Evolutionary conservation across 495 filamentous ascomycete genomes (phyloP), one percentile per base, ranked within the genome.

Genomic region (Talaromyces wortmannii): DNA sequence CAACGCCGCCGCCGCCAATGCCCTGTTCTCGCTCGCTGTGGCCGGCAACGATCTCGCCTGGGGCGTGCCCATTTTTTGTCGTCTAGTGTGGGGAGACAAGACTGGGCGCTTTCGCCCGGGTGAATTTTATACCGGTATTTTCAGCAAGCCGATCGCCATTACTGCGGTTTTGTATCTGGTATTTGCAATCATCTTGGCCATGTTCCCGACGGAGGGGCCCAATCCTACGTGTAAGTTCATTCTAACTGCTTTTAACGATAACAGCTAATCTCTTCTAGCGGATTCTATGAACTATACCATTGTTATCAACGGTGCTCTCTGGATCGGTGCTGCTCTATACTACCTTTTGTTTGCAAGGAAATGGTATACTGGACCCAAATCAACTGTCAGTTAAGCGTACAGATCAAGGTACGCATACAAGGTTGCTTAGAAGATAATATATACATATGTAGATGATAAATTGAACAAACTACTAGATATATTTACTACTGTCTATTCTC

Each of bases 341-440:
- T 87, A 86, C 63, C 78, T 81, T 63, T 64, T 88, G 0, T 80
- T 81, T 33, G 87, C 87, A 0, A 72, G 73, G 11, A 83, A 83
- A 58, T 89, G 87, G 86, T 91, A 87, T 61, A 85, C 84, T 40
- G 87, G 87, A 0, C 87, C 87, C 0, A 82, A 82, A 59, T 81
- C 87, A 61, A 90, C 88, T 48, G 68, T 88, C 16, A 23, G 36
- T 2, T 53, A 46, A 23, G 23, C 23, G 23, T 23, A 23, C 23
- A 23, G 23, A 23, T 23, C 23, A 23, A 23, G 23, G 23, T 4
- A 23, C 23, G 23, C 23, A 23, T 23, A 23, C 4, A 4, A 23
- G 4, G 23, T 23, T 23, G 1, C 2, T 23, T 4, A 23, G 23
- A 23, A 23, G 23, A 23, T 23, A 23, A 23, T 23, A 4, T 23